Evolutionary conservation across 2,329 filamentous ascomycete species (phyloP).

Genomic region (Botrytis tulipae): DNA sequence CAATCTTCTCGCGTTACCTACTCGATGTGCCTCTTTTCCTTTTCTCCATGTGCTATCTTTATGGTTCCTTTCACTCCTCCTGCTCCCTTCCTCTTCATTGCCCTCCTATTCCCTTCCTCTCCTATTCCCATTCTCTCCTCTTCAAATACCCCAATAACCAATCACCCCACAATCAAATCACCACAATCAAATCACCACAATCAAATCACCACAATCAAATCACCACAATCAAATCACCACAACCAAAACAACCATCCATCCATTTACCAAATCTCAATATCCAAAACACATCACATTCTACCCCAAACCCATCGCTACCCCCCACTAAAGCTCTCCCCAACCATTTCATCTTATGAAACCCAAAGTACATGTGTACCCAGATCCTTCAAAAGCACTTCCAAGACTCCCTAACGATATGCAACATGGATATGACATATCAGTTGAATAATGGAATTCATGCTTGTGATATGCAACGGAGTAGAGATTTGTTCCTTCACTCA

Average conservation of each 20-base stretch:
- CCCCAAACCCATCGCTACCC: too few species aligned
- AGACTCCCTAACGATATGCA: neutral
- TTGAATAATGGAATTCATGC: rapidly evolving
- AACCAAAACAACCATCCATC: neutral
- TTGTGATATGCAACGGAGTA: neutral
- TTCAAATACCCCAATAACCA: neutral
- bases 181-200: neutral
- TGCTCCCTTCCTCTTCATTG: neutral
- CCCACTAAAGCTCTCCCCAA: too few species aligned
- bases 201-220: too few species aligned
- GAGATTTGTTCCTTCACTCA: neutral
- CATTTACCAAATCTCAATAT: neutral
- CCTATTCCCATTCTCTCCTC: neutral
- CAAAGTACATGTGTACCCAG: too few species aligned
- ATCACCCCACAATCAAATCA: too few species aligned
- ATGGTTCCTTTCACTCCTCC: neutral
- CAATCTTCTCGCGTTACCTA: neutral
- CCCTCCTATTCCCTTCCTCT: neutral
- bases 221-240: too few species aligned
- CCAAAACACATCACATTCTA: neutral
- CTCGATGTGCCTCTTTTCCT: too few species aligned
- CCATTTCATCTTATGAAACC: too few species aligned
- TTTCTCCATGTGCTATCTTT: too few species aligned
- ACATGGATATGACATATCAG: too few species aligned
- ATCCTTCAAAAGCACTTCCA: too few species aligned